Percentiles rank a stretch among this genome's conserved stretches.
These are phyloP conservation scores for Blastocystis sp. DNA, from an alignment of 352 stramenopile genomes.

Conservation along the genomic window DNA sequence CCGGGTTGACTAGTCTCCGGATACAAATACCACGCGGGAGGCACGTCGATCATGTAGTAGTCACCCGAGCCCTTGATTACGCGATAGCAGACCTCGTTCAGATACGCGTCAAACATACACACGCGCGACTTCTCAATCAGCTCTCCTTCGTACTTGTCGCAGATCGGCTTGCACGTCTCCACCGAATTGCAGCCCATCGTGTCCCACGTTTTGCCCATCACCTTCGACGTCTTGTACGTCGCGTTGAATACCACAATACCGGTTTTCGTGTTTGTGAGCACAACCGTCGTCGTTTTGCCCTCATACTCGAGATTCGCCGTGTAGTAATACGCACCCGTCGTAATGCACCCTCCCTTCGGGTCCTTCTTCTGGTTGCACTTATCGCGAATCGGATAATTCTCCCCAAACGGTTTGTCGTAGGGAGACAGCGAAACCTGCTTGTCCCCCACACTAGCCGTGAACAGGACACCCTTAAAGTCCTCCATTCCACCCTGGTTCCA, in stretches of 20 bases:
- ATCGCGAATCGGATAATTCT: conserved; percentile 46
- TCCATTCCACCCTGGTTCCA: conserved; percentile 13
- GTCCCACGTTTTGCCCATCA: background rate
- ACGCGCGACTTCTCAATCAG: background rate
- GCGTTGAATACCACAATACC: conserved; percentile 14
- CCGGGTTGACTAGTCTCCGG: background rate
- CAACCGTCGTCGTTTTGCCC: background rate
- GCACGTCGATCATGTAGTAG: background rate
- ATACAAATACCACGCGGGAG: background rate
- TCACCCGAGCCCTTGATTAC: background rate
- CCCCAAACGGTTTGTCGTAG: background rate
- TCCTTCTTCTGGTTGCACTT: background rate
- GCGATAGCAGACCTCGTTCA: conserved; percentile 21
- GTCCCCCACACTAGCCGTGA: background rate
- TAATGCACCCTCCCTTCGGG: background rate
- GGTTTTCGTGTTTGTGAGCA: background rate
- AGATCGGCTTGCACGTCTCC: background rate
- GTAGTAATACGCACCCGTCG: conserved; percentile 15
- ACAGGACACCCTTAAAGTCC: background rate
- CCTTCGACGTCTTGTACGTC: background rate
- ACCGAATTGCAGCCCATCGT: background rate
- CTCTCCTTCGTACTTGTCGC: background rate
- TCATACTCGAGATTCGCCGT: background rate
- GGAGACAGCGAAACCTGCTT: background rate
- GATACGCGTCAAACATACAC: background rate